These are phyloP conservation scores for Schizonepeta tenuifolia DNA, from an alignment of 257 asterid genomes.

Conservation along the genomic window DNA sequence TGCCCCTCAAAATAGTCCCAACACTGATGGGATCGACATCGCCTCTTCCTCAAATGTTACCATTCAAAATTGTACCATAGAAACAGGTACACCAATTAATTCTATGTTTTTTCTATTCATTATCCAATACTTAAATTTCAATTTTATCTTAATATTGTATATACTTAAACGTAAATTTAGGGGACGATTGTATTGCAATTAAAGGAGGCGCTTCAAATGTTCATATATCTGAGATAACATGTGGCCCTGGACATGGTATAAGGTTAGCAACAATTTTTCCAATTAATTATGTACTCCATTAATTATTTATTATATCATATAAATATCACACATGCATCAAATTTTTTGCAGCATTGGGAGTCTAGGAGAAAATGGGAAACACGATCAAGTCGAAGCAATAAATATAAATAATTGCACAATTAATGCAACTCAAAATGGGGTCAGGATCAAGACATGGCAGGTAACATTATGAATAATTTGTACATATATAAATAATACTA, in stretches of 20 bases:
- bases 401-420: conserved; percentile 43
- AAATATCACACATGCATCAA: no score
- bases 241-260: conserved; percentile 65
- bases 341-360: conserved; percentile 55
- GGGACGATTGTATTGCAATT: conserved; percentile 61
- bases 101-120: neutral
- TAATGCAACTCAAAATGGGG: conserved; percentile 45
- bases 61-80: conserved; percentile 36
- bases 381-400: conserved; percentile 45
- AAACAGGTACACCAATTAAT: conserved; percentile 33
- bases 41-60: conserved; percentile 29
- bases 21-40: conserved; percentile 55
- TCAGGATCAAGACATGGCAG: conserved; percentile 69
- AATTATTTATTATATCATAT: neutral
- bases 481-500: neutral
- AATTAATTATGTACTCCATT: no score
- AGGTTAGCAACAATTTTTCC: conserved; percentile 31
- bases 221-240: conserved; percentile 37
- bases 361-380: conserved; percentile 40
- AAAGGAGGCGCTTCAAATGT: conserved; percentile 48
- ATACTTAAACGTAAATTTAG: conserved; percentile 28
- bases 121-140: neutral
- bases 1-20: conserved; percentile 47
- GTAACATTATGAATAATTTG: conserved; percentile 30
- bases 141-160: no score